Base-by-base conservation (phyloP, 1,284 basidiomycete species). In the Ustilago xerochloae region DNA sequence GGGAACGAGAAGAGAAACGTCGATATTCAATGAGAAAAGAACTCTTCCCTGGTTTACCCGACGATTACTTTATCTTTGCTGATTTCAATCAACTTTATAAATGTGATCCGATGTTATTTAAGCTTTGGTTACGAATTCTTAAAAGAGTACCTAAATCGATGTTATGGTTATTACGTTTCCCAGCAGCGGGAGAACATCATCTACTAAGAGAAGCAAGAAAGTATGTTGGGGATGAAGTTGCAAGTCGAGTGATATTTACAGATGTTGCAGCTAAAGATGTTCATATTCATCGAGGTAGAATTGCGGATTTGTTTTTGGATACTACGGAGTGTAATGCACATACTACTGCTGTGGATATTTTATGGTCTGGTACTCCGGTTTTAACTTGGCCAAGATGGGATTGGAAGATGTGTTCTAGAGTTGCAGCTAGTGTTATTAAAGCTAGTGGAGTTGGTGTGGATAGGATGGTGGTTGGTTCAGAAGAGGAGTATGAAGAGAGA, bases 311-410 rank as follows among this genome's bases (percentile, higher is more conserved):
- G 15, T 88, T 90, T 72, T 84, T 90, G n/a, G 89, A 90, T 75
- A 90, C 89, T 2, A 87, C 87, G 9, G 89, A 90, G 87, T 90
- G 89, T 80, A 89, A 88, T 64, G 89, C 89, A 5, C 89, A 90
- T 68, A 90, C 89, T 9, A 88, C 89, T 13, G 88, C 89, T 7
- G 87, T 88, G 15, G 89, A 90, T 73, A 87, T 90, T 33, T 81
- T 90, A 28, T 90, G 89, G 89, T 86, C 87, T 1, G 89, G 88
- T 8, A 90, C 89, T 1, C 89, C 89, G 26, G 85, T 90, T 33
- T 79, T 90, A 51, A 89, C 89, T 9, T 89, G 86, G 86, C 88
- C 89, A 5, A 87, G 87, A 55, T 87, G 90, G 72, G 69, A 79
- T 48, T 86, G 88, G 77, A 90, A 89, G 80, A 89, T 90, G 88